Evolutionary conservation across 2,329 filamentous ascomycete species (phyloP), one percentile per base, ranked within the genome.

Genomic region (Didymella pomorum): DNA sequence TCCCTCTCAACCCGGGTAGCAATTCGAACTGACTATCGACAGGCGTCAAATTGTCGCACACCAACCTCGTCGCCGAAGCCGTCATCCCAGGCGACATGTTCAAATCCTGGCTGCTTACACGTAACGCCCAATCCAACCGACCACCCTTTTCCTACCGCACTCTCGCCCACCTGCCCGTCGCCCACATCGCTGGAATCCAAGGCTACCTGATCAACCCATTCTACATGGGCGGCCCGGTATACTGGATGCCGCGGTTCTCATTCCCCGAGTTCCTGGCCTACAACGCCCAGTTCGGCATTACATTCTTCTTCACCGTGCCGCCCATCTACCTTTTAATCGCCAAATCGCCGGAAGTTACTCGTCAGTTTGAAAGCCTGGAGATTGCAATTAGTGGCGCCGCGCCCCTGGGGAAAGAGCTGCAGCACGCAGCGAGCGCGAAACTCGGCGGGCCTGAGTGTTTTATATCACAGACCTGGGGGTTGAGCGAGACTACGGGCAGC

Each of bases 171-270:
- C 71, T 83, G 0, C 81, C 81, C 0, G 74, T 75, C 11, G 79
- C 79, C 4, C 81, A 83, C 62, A 82, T 83, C 42, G 80, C 81
- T 0, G 81, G 80, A 0, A 76, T 81, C 16, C 78, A 80, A 67
- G 79, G 80, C 42, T 82, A 81, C 61, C 75, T 82, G 7, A 71
- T 82, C 54, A 79, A 79, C 49, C 79, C 79, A 0, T 75, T 80
- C 60, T 76, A 75, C 61, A 65, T 75, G 61, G 76, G 73, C 31
- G 77, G 77, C 2, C 63, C 70, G 4, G 70, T 84, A 2, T 88
- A 85, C 77, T 89, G 86, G 86, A 88, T 89, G 86, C 77, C 80
- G 4, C 79, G 78, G 39, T 89, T 89, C 69, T 81, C 86, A 59
- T 85, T 86, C 58, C 69, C 72, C 2, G 76, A 81, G 35, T 87